These are phyloP conservation scores for Furcasterigmium sp. DNA, from an alignment of 2,329 filamentous ascomycete species.

Conservation along the genomic window DNA sequence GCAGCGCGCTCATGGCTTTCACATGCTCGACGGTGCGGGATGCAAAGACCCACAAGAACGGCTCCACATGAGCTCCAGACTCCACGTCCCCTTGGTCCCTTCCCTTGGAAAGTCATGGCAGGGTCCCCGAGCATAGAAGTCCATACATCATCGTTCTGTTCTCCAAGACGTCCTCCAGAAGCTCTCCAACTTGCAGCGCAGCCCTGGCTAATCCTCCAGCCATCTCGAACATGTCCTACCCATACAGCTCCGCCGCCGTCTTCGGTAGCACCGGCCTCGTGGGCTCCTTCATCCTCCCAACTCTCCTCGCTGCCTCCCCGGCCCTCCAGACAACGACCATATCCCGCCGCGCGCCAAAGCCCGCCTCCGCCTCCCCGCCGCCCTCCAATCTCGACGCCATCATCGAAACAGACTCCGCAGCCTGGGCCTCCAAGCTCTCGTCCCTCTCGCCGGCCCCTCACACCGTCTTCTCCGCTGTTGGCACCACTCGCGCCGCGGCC, in stretches of 20 bases:
- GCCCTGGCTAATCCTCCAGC: too few relatives aligned
- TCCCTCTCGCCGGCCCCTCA: slow-evolving; percentile 49
- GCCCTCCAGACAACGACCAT: slow-evolving; percentile 57
- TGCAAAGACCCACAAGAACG: too few relatives aligned
- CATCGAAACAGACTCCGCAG: slow-evolving; percentile 59
- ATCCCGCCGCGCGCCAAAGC: slow-evolving; percentile 57
- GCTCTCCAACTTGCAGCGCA: too few relatives aligned
- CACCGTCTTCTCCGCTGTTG: slow-evolving; percentile 72
- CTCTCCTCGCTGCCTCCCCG: slow-evolving; percentile 50
- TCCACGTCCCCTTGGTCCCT: too few relatives aligned
- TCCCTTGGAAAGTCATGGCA: too few relatives aligned
- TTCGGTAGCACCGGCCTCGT: slow-evolving; percentile 63
- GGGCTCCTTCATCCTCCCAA: slow-evolving; percentile 69
- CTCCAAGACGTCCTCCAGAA: too few relatives aligned
- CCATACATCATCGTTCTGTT: too few relatives aligned
- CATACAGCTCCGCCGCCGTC: slow-evolving; percentile 21
- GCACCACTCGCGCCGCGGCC: slow-evolving; percentile 70
- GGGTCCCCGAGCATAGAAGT: too few relatives aligned
- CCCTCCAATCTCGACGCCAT: slow-evolving; percentile 58
- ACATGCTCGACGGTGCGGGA: too few relatives aligned
- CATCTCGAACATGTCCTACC: too few relatives aligned
- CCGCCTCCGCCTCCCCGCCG: slow-evolving; percentile 30
- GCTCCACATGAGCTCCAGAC: too few relatives aligned
- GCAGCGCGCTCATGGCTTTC: too few relatives aligned
- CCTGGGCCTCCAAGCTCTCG: slow-evolving; percentile 61